A percentile compares a stretch with the other conserved stretches of the same genome.
phyloP scores from a whole-genome alignment of 2,329 filamentous ascomycete species.

The Ophiocordyceps sinensis region DNA sequence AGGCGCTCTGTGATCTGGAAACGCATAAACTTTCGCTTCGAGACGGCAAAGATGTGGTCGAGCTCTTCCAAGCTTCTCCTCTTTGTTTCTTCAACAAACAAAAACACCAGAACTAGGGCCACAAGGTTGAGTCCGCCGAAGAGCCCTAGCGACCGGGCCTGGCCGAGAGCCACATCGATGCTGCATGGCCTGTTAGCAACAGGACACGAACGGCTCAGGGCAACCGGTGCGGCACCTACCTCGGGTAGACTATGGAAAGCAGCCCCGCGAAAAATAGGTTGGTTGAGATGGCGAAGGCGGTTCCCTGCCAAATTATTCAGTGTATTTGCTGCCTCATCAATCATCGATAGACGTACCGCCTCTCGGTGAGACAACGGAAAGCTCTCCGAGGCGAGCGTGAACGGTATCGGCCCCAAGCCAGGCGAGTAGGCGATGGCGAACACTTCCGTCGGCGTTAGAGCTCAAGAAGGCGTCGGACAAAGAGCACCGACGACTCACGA shows the following conservation, averaged over 20 bases:
- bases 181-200: slow-evolving; percentile 1
- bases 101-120: slow-evolving; percentile 28
- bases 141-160: slow-evolving; percentile 25
- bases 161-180: slow-evolving; percentile 10
- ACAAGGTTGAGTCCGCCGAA: slow-evolving; percentile 32
- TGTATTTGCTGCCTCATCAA: too few relatives aligned
- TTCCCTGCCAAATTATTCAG: slow-evolving; percentile 15
- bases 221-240: slow-evolving; percentile 2
- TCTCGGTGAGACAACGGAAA: slow-evolving; percentile 35
- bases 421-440: slow-evolving; percentile 29
- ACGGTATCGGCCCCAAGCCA: slow-evolving; percentile 29
- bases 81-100: slow-evolving; percentile 28
- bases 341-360: slow-evolving; percentile 12
- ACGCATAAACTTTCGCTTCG: slow-evolving; percentile 22
- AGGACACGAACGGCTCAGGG: too few relatives aligned
- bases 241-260: slow-evolving; percentile 26
- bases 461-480: neutral
- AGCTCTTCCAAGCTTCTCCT: slow-evolving; percentile 24
- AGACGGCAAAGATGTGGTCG: slow-evolving; percentile 21
- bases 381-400: slow-evolving; percentile 34
- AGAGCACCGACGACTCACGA: slow-evolving; percentile 4
- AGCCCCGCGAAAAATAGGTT: slow-evolving; percentile 33
- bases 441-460: slow-evolving; percentile 8
- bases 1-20: slow-evolving; percentile 20
- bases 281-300: slow-evolving; percentile 30